Conservation (phyloP, 2,329 filamentous ascomycete genomes). For the Cladobotryum protrusum region DNA sequence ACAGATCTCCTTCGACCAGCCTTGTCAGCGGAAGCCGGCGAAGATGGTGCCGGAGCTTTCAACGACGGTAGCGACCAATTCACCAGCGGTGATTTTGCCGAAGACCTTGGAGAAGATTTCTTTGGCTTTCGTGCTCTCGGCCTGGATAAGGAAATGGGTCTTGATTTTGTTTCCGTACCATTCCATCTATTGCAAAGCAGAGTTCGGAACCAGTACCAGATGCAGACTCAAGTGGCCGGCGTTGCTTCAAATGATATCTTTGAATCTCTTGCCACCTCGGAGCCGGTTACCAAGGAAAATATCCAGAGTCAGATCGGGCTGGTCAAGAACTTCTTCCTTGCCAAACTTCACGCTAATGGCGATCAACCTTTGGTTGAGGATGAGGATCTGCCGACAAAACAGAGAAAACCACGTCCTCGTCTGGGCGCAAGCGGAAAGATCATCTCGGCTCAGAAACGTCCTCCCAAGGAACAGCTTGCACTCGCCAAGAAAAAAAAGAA, state of each 20-base stretch:
- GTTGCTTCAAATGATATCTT: conserved; percentile 57
- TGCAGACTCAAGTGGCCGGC: conserved; percentile 60
- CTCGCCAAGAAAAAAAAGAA: conserved; percentile 87
- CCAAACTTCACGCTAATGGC: conserved; percentile 77
- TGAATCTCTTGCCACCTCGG: conserved; percentile 60
- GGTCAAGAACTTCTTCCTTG: conserved; percentile 84
- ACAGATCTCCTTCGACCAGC: conserved; percentile 91
- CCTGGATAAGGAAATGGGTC: conserved; percentile 82
- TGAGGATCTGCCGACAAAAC: conserved; percentile 88
- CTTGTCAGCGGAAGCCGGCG: conserved; percentile 64
- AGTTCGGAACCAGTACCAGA: conserved; percentile 77
- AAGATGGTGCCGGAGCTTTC: conserved; percentile 85
- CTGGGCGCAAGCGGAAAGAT: conserved; percentile 75
- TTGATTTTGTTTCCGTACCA: conserved; percentile 83
- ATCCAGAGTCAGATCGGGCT: conserved; percentile 78
- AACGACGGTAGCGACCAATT: conserved; percentile 97
- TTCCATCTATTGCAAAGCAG: conserved; percentile 89
- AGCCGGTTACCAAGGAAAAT: conserved; percentile 73
- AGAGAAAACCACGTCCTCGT: conserved; percentile 66
- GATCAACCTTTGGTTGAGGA: conserved; percentile 83
- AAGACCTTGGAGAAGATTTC: conserved; percentile 97
- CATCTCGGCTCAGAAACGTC: conserved; percentile 74
- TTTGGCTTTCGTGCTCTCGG: conserved; percentile 97
- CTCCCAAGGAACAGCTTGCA: conserved; percentile 74
- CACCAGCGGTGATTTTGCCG: conserved; percentile 91